phyloP scores from a whole-genome alignment of 345 rosid genomes.

The Fremontodendron californicum region DNA sequence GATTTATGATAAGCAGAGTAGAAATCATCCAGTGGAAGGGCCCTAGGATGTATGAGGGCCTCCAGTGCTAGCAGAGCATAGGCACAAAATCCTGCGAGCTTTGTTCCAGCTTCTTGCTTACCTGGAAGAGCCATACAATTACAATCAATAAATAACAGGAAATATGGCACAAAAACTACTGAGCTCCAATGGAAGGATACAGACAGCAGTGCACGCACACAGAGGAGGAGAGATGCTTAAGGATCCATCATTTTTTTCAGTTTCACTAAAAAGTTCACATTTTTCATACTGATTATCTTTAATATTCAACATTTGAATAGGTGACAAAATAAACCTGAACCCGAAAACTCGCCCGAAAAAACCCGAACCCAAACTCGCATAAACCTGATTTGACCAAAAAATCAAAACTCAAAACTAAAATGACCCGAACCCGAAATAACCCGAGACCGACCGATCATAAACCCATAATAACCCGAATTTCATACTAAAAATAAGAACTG shows the following conservation, averaged over 20 bases:
- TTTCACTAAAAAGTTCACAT: background rate
- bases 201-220: background rate
- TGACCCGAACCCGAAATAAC: no score
- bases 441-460: no score
- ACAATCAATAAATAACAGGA: background rate
- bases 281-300: background rate
- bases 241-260: background rate
- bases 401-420: no score
- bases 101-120: constrained; percentile 49
- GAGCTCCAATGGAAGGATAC: background rate
- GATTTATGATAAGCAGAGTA: constrained; percentile 19
- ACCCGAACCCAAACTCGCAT: no score
- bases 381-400: no score
- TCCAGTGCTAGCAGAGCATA: constrained; percentile 68
- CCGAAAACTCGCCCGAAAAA: no score
- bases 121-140: background rate
- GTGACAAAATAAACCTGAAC: no score
- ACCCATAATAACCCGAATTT: no score
- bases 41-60: constrained; percentile 75
- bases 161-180: background rate
- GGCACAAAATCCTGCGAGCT: constrained; percentile 60
- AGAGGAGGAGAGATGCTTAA: background rate
- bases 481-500: no score
- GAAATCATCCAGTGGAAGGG: no score
- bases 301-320: no score